Conservation (phyloP, 495 filamentous ascomycete species). For the Letharia lupina region DNA sequence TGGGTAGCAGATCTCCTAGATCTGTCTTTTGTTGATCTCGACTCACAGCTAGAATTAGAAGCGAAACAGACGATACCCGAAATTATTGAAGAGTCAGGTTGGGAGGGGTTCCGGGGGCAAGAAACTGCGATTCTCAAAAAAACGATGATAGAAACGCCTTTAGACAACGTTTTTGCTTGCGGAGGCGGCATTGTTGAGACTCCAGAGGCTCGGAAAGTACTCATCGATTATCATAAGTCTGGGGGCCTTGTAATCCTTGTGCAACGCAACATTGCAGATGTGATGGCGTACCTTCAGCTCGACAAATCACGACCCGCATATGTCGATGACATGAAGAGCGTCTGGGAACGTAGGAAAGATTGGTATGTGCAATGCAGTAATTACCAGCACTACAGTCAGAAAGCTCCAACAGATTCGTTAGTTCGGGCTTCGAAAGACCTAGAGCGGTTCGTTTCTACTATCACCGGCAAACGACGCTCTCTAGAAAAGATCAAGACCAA, state of each 20-base stretch:
- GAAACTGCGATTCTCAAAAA: constrained; percentile 69
- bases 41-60: constrained; percentile 69
- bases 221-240: constrained; percentile 61
- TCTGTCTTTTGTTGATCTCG: constrained; percentile 76
- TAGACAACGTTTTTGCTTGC: constrained; percentile 79
- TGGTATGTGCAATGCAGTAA: constrained; percentile 95
- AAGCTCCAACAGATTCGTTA: constrained; percentile 40
- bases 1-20: constrained; percentile 71
- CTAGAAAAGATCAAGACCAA: constrained; percentile 61
- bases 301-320: constrained; percentile 93
- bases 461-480: constrained; percentile 60
- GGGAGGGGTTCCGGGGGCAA: constrained; percentile 79
- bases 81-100: constrained; percentile 68
- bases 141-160: constrained; percentile 63
- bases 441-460: constrained; percentile 60
- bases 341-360: constrained; percentile 84
- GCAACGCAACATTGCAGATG: constrained; percentile 75
- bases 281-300: constrained; percentile 81
- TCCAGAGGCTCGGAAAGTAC: constrained; percentile 67
- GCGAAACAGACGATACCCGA: constrained; percentile 72
- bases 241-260: constrained; percentile 89
- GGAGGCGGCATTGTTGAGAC: constrained; percentile 91
- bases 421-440: constrained; percentile 69
- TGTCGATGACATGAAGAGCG: constrained; percentile 84
- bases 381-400: constrained; percentile 81